phyloP scores from a whole-genome alignment of 164 flowering plant genomes.

The Annona cherimola region DNA sequence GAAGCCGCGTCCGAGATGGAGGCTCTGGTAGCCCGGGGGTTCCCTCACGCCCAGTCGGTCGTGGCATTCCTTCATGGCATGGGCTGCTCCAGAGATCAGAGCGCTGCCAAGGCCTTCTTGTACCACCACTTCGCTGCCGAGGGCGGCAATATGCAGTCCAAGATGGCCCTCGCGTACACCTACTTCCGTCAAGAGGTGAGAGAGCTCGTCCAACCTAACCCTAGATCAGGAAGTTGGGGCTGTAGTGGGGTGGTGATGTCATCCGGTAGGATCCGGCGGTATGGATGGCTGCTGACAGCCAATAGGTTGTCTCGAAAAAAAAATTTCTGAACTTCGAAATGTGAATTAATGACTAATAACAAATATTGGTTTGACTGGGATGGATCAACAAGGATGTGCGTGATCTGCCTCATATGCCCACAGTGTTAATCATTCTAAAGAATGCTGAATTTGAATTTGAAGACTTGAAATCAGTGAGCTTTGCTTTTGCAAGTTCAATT shows the following conservation, averaged over 20 bases:
- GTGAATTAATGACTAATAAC: not conserved
- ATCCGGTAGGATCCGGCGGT: no score
- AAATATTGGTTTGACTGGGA: not conserved
- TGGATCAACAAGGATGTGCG: not conserved
- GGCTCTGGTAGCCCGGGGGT: constrained; percentile 39
- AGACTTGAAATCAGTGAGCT: no score
- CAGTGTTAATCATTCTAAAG: not conserved
- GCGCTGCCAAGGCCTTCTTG: constrained; percentile 54
- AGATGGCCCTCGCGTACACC: constrained; percentile 81
- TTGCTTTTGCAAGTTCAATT: no score
- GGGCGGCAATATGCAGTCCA: constrained; percentile 79
- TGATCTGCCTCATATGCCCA: not conserved
- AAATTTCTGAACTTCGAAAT: no score
- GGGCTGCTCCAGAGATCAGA: constrained; percentile 61
- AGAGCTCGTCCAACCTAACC: constrained; percentile 12
- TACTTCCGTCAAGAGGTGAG: constrained; percentile 75
- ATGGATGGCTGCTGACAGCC: not conserved
- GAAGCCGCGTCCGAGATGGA: constrained; percentile 66
- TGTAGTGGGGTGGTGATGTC: not conserved
- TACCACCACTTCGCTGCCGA: constrained; percentile 76
- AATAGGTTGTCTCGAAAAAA: no score
- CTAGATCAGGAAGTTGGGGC: not conserved
- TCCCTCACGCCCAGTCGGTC: constrained; percentile 71
- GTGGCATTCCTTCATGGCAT: constrained; percentile 65
- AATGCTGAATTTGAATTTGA: not conserved